Conservation (phyloP, 305 asterid species). For the Fraxinus platypoda region DNA sequence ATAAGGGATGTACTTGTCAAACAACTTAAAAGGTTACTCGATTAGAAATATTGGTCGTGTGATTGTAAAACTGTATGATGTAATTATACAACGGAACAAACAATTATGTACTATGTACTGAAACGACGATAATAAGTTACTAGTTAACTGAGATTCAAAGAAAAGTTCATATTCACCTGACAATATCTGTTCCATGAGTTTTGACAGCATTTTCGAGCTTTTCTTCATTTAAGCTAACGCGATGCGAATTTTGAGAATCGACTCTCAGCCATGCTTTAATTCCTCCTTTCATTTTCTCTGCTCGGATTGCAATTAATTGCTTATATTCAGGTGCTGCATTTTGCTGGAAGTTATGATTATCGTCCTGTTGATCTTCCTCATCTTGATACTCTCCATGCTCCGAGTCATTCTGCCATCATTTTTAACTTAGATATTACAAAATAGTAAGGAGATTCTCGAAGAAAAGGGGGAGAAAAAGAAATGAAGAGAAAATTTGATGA, state of each 20-base stretch:
- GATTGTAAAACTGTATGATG: neutral
- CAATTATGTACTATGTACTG: neutral
- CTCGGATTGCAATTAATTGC: constrained; percentile 61
- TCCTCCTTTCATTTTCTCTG: constrained; percentile 64
- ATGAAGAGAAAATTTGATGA: neutral
- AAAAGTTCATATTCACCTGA: constrained; percentile 39
- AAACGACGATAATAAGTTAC: neutral
- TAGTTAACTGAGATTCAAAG: neutral
- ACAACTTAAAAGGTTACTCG: neutral
- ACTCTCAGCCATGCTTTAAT: constrained; percentile 54
- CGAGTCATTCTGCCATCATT: constrained; percentile 5
- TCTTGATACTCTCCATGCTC: constrained; percentile 35
- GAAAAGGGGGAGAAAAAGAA: neutral
- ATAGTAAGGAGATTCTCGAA: neutral
- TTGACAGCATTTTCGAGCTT: constrained; percentile 63
- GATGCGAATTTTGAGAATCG: constrained; percentile 50
- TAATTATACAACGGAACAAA: neutral
- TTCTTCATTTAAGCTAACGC: constrained; percentile 80
- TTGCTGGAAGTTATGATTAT: constrained; percentile 24
- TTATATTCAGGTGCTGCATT: constrained; percentile 52
- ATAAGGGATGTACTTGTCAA: neutral
- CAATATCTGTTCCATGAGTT: constrained; percentile 64
- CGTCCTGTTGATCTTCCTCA: constrained; percentile 41
- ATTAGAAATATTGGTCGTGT: neutral
- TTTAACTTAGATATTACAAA: neutral